Base-by-base conservation (phyloP, 441 rosid genomes). In the Aleurites moluccanus region DNA sequence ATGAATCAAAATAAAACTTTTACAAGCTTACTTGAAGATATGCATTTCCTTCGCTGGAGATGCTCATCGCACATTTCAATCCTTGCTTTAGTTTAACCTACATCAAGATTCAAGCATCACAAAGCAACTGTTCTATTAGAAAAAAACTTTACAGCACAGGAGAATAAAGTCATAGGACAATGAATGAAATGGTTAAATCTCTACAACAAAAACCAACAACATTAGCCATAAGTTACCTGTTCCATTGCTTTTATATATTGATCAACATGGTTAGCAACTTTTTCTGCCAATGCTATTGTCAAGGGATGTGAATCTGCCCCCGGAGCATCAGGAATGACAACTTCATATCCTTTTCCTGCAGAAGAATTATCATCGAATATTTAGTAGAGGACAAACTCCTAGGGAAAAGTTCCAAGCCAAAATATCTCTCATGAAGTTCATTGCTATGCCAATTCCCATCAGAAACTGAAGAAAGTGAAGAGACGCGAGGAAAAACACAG, bases 1-100 rank as follows among this genome's bases (percentile, higher is more conserved):
- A n/a, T n/a, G n/a, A n/a, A n/a, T n/a, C n/a, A n/a, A n/a, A n/a
- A n/a, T n/a, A n/a, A n/a, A n/a, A n/a, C n/a, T n/a, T n/a, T n/a
- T n/a, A n/a, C 57, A 47, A 30, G 63, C 85, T 79, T 80, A 91
- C 98, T 85, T 94, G 97, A 80, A 94, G 83, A 86, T 94, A 94
- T 0, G 81, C 83, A 76, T 94, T 94, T 70, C 98, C 97, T 80
- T 88, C 97, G 68, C 83, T 79, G 18, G 98, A 94, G 74, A 94
- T 82, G 81, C 81, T 77, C 98, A 94, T 94, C 10, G 97, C 97
- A 72, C 72, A 83, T 83, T 82, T 92, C 74, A 92, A 85, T 63
- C 98, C 98, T 79, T 91, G 97, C 85, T 94, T 92, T 73, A 94
- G 83, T 80, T 94, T 92, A 72, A 94, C 98, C 98, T 64, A 11